phyloP scores from a whole-genome alignment of 306 rosid species.

The Cajanus cajan region DNA sequence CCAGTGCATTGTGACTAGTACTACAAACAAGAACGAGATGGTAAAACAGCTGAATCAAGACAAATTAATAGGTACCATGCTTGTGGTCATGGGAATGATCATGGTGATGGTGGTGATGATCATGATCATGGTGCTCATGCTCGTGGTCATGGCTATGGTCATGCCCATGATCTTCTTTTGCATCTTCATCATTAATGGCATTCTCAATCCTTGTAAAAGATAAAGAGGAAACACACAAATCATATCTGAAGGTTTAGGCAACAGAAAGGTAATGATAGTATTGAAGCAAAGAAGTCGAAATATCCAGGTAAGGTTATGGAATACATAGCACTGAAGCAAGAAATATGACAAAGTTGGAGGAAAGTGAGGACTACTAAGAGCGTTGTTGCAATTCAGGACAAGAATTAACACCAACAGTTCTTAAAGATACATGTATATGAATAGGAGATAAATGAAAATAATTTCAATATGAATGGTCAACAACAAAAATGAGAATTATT shows the following conservation, averaged over 20 bases:
- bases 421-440: not conserved
- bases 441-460: slow-evolving; percentile 5
- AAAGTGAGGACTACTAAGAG: not conserved
- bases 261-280: slow-evolving; percentile 1
- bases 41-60: not conserved
- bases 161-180: slow-evolving; percentile 60
- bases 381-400: not conserved
- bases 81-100: slow-evolving; percentile 60
- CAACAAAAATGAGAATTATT: not conserved
- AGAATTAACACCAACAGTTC: not conserved
- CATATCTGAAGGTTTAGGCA: slow-evolving; percentile 17
- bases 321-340: slow-evolving; percentile 15
- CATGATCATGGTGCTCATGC: slow-evolving; percentile 45
- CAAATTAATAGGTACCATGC: slow-evolving; percentile 57
- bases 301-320: not conserved
- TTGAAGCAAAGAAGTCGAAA: slow-evolving; percentile 1
- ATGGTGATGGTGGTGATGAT: slow-evolving; percentile 53
- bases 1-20: too few relatives aligned
- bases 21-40: slow-evolving; percentile 20
- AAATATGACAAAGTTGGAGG: slow-evolving; percentile 9
- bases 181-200: slow-evolving; percentile 57
- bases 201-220: slow-evolving; percentile 82
- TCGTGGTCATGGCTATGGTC: slow-evolving; percentile 43
- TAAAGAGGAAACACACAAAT: slow-evolving; percentile 24
- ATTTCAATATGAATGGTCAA: not conserved